Evolutionary conservation across 768 basidiomycete species (phyloP), one percentile per base, ranked within the genome.

Genomic region (Gyrodon lividus): DNA sequence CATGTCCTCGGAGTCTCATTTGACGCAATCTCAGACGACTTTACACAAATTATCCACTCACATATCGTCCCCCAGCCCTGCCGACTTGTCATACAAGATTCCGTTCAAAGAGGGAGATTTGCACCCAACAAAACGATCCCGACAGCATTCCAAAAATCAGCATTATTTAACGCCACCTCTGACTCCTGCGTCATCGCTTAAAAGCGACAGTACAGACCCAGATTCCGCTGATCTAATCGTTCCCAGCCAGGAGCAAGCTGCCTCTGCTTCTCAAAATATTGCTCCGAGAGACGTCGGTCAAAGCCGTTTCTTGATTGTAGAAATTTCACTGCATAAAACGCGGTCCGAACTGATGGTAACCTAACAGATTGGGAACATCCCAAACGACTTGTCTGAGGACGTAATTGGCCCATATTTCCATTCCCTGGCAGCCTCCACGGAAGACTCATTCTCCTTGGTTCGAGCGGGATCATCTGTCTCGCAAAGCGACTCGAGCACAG

Each of bases 151-250:
- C 16, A 70, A 58, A 45, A 65, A 67, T 17, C 64, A 69, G 22
- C 61, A 68, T 20, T 72, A 83, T 38, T 72, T 86, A 46, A 87
- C 86, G 0, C 86, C 86, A 30, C 87, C 86, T 10, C 75, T 88
- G 39, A 87, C 86, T 1, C 86, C 86, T 0, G 82, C 86, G 1
- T 84, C 83, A 7, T 76, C 77, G 0, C 71, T 78, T 57, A 71
- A 65, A 50, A 69, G 68, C 33, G 74, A 76, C 33, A 62, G 62
- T 17, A 61, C 68, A 14, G 70, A 67, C 31, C 65, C 71, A 26
- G 70, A 70, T 24, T 63, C 60, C 38, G 56, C 67, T 37, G 68
- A 69, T 54, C 53, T 55, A n/a, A 56, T 16, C 34, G 69, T 46
- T 48, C 54, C 44, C 43, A 59, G 35, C 35, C 48, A 55, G 14